A percentile compares a stretch with the other conserved stretches of the same genome.
Evolutionary conservation across 805 yeast genomes (phyloP).

Genomic region (Monosporozyma servazzii): DNA sequence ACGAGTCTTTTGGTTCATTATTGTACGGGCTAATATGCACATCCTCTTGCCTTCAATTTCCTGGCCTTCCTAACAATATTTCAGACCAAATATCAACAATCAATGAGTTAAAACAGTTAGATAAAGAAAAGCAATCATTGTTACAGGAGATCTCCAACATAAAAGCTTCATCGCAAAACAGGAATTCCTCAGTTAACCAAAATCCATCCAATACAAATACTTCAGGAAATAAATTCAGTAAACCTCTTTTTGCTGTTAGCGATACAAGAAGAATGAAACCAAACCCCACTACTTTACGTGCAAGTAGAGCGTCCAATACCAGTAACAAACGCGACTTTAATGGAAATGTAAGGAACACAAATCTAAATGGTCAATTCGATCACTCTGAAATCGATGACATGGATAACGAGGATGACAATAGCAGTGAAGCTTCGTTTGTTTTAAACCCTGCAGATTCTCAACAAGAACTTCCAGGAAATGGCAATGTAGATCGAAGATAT

Average conservation of each 20-base stretch:
- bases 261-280: slow-evolving; percentile 1
- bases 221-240: background rate
- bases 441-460: slow-evolving; percentile 19
- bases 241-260: slow-evolving; percentile 3
- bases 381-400: background rate
- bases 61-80: slow-evolving; percentile 23
- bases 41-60: slow-evolving; percentile 80
- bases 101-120: slow-evolving; percentile 14
- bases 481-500: slow-evolving; percentile 10
- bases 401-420: slow-evolving; percentile 16
- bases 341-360: background rate
- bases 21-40: slow-evolving; percentile 74
- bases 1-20: slow-evolving; percentile 70
- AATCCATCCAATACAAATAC: background rate
- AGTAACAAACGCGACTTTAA: background rate
- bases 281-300: background rate
- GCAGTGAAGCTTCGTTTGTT: slow-evolving; percentile 29
- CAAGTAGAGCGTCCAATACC: background rate
- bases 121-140: slow-evolving; percentile 13
- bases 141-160: slow-evolving; percentile 7
- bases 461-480: slow-evolving; percentile 1
- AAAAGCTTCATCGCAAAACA: background rate
- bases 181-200: background rate
- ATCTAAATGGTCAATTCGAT: background rate
- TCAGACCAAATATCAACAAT: slow-evolving; percentile 18